A percentile compares a stretch with the other conserved stretches of the same genome.
These are phyloP conservation scores for Magnusiomyces clavatus DNA, from an alignment of 1,139 yeast genomes.

Conservation along the genomic window DNA sequence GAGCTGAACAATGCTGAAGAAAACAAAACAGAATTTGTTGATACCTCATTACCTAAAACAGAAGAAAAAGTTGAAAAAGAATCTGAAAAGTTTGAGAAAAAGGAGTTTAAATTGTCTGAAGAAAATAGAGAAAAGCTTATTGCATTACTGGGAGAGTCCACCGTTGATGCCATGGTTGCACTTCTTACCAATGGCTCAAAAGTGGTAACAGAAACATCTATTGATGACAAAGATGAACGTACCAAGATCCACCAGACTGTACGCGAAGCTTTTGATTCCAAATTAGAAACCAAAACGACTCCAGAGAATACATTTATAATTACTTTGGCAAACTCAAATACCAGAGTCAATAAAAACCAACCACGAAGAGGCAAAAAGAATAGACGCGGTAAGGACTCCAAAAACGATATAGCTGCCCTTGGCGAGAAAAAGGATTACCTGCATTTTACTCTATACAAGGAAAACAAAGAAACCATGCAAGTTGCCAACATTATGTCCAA, in stretches of 20 bases:
- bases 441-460: conserved; percentile 80
- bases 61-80: conserved; percentile 9
- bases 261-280: conserved; percentile 65
- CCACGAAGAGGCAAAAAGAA: conserved; percentile 21
- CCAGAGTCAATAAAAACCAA: conserved; percentile 37
- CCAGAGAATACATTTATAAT: conserved; percentile 41
- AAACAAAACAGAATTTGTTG: conserved; percentile 20
- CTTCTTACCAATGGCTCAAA: conserved; percentile 52
- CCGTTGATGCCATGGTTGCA: conserved; percentile 45
- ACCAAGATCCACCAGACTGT: conserved; percentile 71
- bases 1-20: conserved; percentile 32
- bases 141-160: conserved; percentile 51
- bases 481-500: conserved; percentile 70
- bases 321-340: conserved; percentile 18
- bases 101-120: conserved; percentile 15
- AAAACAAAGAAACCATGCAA: conserved; percentile 97
- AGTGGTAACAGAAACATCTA: conserved; percentile 50
- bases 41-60: conserved; percentile 8
- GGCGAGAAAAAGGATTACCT: conserved; percentile 45
- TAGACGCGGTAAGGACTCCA: conserved; percentile 5
- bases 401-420: conserved; percentile 8
- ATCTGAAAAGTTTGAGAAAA: conserved; percentile 9
- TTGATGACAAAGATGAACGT: conserved; percentile 62
- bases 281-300: conserved; percentile 73
- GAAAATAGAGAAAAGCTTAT: conserved; percentile 36